Conservation (phyloP, 768 basidiomycete species). For the Boletus subparvulus region DNA sequence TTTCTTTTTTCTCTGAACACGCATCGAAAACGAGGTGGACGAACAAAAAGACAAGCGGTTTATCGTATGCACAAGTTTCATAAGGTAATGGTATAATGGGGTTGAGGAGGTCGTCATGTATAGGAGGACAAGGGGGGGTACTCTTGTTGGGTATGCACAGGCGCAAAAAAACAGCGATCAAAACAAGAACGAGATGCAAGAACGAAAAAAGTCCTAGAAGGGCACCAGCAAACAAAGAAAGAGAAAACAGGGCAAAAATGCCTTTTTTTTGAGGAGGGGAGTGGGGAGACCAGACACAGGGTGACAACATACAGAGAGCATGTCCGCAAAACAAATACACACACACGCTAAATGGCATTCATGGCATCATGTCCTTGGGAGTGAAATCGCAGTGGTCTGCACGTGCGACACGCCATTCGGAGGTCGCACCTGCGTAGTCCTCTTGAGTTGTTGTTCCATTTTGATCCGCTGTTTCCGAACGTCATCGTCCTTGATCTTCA, state of each 20-base stretch:
- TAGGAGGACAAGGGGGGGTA: slow-evolving; percentile 1
- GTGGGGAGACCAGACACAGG: neutral
- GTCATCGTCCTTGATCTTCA: slow-evolving; percentile 80
- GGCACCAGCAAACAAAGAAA: neutral
- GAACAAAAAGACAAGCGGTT: slow-evolving; percentile 5
- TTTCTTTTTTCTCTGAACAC: neutral
- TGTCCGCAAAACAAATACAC: slow-evolving; percentile 6
- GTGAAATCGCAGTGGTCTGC: slow-evolving; percentile 30
- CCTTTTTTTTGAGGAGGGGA: neutral
- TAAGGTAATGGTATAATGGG: slow-evolving; percentile 18
- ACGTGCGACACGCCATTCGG: slow-evolving; percentile 27
- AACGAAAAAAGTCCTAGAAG: neutral
- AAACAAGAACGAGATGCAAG: slow-evolving; percentile 1
- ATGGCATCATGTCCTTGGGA: slow-evolving; percentile 22
- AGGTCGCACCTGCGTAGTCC: slow-evolving; percentile 46
- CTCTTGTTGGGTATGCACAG: slow-evolving; percentile 13
- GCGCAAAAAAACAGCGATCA: neutral
- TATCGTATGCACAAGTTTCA: slow-evolving; percentile 19
- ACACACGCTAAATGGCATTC: neutral
- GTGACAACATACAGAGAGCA: slow-evolving; percentile 13
- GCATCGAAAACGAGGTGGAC: neutral
- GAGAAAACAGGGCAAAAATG: neutral
- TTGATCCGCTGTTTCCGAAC: slow-evolving; percentile 72
- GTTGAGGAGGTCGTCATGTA: neutral
- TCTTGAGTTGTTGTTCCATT: slow-evolving; percentile 71